These are phyloP conservation scores for Firmiana major DNA, from an alignment of 345 rosid species.

Conservation along the genomic window DNA sequence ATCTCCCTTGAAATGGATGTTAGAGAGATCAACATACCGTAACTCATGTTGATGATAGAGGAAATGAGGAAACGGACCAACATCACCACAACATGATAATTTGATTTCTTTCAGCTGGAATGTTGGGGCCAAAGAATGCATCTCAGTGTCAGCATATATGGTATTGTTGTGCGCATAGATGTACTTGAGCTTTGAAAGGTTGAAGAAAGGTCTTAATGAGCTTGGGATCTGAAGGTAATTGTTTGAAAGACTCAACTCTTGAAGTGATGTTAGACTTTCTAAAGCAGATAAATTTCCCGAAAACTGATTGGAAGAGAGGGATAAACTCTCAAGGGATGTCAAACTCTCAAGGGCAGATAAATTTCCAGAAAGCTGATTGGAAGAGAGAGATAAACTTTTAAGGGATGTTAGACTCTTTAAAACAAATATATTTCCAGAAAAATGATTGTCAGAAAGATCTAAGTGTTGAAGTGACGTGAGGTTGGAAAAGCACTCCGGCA, in stretches of 20 bases:
- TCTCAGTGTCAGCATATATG: neutral
- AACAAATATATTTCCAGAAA: no score
- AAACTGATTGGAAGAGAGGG: no score
- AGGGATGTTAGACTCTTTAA: no score
- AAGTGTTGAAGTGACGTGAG: no score
- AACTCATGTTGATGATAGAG: conserved; percentile 12
- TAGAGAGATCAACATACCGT: neutral
- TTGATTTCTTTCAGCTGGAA: neutral
- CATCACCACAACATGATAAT: neutral
- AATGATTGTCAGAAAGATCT: no score
- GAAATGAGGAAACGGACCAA: conserved; percentile 16
- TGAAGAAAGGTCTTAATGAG: neutral
- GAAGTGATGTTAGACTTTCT: no score
- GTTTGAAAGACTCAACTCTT: neutral
- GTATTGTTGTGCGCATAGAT: neutral
- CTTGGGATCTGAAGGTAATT: neutral
- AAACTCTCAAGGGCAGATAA: neutral
- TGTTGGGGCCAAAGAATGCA: neutral
- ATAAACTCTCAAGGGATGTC: no score
- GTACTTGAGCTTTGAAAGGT: conserved; percentile 13
- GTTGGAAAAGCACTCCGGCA: neutral
- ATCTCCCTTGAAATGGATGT: neutral
- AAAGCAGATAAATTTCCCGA: no score
- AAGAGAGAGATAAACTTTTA: no score
- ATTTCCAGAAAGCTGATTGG: neutral